These are phyloP conservation scores for Macrophomina phaseolina DNA, from an alignment of 2,329 filamentous ascomycete genomes.

Conservation along the genomic window DNA sequence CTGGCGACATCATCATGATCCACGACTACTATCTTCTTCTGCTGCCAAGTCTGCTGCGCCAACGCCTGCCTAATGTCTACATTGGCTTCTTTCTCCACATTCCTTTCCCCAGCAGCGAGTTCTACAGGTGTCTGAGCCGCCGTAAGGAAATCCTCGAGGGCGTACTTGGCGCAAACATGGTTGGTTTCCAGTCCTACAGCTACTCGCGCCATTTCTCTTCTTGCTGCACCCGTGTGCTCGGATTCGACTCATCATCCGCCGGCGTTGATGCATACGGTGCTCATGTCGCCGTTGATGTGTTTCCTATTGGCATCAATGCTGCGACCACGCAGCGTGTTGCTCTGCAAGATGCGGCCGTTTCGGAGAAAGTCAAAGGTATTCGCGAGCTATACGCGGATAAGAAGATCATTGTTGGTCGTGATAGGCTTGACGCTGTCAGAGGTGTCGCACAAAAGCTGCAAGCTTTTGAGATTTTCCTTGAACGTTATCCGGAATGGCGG, in stretches of 20 bases:
- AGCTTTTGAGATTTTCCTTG: conserved; percentile 90
- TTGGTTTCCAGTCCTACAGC: conserved; percentile 94
- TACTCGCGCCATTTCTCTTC: conserved; percentile 95
- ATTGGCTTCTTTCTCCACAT: conserved; percentile 94
- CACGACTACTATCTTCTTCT: conserved; percentile 95
- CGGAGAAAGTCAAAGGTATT: conserved; percentile 74
- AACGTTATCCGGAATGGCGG: conserved; percentile 88
- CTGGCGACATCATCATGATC: conserved; percentile 88
- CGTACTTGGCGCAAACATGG: conserved; percentile 86
- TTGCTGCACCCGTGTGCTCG: conserved; percentile 88
- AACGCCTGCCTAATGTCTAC: conserved; percentile 85
- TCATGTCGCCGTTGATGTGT: conserved; percentile 88
- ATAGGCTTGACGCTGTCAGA: conserved; percentile 89
- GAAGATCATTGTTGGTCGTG: conserved; percentile 93
- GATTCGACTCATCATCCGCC: conserved; percentile 84
- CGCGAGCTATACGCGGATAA: conserved; percentile 82
- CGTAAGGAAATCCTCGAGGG: conserved; percentile 91
- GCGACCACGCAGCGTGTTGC: conserved; percentile 76
- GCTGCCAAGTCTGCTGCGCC: conserved; percentile 84
- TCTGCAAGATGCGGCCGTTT: conserved; percentile 71
- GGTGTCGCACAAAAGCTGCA: conserved; percentile 96
- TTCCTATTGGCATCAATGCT: conserved; percentile 95
- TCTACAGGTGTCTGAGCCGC: conserved; percentile 84
- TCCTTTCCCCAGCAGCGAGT: conserved; percentile 95
- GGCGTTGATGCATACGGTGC: conserved; percentile 89